A percentile compares a stretch with the other conserved stretches of the same genome.
Conservation (phyloP, 805 yeast genomes). For the Debaryomyces hansenii region DNA sequence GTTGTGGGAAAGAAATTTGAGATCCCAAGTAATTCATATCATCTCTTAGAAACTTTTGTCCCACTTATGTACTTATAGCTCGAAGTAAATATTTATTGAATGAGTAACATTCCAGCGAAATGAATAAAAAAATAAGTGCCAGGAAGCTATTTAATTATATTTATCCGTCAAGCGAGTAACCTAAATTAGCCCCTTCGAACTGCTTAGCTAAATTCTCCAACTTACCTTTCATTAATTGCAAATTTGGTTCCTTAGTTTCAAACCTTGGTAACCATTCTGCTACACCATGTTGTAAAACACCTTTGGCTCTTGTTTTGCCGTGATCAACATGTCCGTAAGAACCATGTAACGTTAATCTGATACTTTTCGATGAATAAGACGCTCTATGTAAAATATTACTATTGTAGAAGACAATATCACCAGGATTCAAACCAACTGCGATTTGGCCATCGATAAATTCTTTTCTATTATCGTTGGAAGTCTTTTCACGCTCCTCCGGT, state of each 20-base stretch:
- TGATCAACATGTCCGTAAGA: conserved; percentile 45
- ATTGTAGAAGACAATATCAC: conserved; percentile 52
- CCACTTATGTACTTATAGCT: not conserved
- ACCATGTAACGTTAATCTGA: conserved; percentile 50
- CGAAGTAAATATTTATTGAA: no score
- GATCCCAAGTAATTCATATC: not conserved
- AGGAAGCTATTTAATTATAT: no score
- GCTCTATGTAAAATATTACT: conserved; percentile 52
- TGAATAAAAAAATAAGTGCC: no score
- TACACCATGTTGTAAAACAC: conserved; percentile 56
- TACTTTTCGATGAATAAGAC: conserved; percentile 34
- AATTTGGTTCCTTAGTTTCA: conserved; percentile 26
- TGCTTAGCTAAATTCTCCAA: conserved; percentile 28
- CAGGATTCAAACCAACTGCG: conserved; percentile 44
- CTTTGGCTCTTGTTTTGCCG: conserved; percentile 46
- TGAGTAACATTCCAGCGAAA: no score
- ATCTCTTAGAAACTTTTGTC: not conserved
- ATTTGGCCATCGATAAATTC: conserved; percentile 41
- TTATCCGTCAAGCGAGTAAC: conserved; percentile 40
- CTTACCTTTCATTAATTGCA: conserved; percentile 27
- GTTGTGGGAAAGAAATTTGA: not conserved
- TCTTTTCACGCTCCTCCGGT: conserved; percentile 41
- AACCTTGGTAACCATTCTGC: conserved; percentile 45
- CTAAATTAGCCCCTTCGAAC: conserved; percentile 32
- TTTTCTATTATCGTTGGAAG: conserved; percentile 31